phyloP scores from a whole-genome alignment of 768 basidiomycete genomes.

The Kwoniella pini region DNA sequence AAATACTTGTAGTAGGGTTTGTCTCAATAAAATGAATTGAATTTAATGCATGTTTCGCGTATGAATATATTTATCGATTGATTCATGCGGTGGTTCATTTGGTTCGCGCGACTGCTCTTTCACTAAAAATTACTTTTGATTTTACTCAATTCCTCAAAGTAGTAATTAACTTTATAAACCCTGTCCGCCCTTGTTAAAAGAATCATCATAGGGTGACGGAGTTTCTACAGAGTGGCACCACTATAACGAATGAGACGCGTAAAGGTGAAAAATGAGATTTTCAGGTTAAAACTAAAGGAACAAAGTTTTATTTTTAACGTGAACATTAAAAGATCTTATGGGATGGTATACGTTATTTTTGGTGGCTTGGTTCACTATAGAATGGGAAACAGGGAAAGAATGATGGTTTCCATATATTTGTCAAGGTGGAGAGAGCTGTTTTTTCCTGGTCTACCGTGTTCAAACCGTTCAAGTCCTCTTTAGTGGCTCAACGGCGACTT shows the following conservation, averaged over 20 bases:
- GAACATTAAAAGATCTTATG: constrained; percentile 20
- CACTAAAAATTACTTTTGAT: not conserved
- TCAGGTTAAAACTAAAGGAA: constrained; percentile 4
- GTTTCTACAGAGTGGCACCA: constrained; percentile 2
- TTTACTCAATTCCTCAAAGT: constrained; percentile 2
- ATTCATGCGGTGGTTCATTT: not conserved
- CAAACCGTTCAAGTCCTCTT: not conserved
- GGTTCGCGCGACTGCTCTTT: constrained; percentile 13
- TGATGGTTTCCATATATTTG: not conserved
- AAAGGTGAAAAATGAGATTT: constrained; percentile 3
- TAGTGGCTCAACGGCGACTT: too few species aligned
- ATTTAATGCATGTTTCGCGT: not conserved
- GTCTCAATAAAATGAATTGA: not conserved
- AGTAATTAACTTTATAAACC: not conserved
- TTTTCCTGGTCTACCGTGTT: too few species aligned
- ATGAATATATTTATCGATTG: not conserved
- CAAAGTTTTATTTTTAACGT: not conserved
- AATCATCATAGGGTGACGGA: constrained; percentile 8
- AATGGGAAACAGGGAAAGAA: too few species aligned
- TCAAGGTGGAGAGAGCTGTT: not conserved
- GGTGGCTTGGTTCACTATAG: constrained; percentile 2
- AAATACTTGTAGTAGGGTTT: not conserved
- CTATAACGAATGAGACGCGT: constrained; percentile 9
- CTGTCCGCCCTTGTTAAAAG: too few species aligned
- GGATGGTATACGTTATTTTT: constrained; percentile 1